These are phyloP conservation scores for Venturia pyrina DNA, from an alignment of 2,329 filamentous ascomycete genomes.

Conservation along the genomic window DNA sequence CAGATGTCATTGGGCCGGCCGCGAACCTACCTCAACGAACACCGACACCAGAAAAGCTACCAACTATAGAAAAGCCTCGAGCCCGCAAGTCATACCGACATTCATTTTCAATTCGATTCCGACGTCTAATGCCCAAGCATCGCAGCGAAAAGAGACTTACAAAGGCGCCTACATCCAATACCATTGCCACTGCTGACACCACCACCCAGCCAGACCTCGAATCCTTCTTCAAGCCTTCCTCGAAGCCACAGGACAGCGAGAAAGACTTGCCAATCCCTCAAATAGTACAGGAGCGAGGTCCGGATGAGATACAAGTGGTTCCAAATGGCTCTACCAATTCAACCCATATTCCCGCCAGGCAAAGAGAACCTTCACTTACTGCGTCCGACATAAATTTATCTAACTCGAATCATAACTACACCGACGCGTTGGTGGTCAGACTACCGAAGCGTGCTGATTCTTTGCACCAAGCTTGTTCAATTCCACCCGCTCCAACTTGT, in stretches of 20 bases:
- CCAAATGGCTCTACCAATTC: no score
- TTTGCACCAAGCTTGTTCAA: no score
- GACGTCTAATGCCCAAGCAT: background rate
- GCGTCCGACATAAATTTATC: no score
- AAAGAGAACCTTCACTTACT: no score
- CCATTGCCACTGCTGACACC: background rate
- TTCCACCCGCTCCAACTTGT: background rate
- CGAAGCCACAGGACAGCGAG: background rate
- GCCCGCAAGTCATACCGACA: background rate
- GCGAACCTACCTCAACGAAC: background rate
- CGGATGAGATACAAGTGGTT: no score
- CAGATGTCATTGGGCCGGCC: background rate
- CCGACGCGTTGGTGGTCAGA: no score
- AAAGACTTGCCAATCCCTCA: no score
- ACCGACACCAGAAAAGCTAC: background rate
- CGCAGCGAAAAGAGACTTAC: background rate
- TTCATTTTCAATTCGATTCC: background rate
- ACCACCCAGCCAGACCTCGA: background rate
- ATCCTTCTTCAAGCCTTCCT: background rate
- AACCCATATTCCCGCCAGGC: no score
- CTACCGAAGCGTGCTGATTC: background rate
- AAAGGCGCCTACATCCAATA: background rate
- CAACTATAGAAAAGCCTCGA: background rate
- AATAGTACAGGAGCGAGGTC: no score
- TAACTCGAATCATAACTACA: no score